Evolutionary conservation across 352 stramenopile genomes (phyloP).

Genomic region (Globisporangium megalacanthum): DNA sequence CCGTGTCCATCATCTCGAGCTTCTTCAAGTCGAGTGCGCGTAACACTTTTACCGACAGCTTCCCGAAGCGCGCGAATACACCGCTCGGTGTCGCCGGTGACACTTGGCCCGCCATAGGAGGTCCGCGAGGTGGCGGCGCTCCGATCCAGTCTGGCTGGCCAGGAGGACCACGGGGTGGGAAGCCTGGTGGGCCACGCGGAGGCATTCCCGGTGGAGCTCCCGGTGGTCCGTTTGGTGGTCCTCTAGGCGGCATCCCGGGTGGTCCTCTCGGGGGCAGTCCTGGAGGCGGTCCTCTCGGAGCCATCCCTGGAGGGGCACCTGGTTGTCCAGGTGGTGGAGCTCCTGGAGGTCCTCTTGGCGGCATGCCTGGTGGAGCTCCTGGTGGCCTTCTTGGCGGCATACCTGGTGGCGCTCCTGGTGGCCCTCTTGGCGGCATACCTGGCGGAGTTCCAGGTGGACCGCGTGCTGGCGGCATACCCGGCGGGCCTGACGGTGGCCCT

Average conservation of each 20-base stretch:
- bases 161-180: conserved; percentile 1
- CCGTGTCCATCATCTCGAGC: conserved; percentile 90
- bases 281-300: conserved; percentile 1
- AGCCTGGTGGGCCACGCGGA: conserved; percentile 8
- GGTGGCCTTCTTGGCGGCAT: conserved; percentile 10
- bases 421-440: conserved; percentile 6
- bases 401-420: conserved; percentile 7
- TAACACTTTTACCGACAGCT: conserved; percentile 88
- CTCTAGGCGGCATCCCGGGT: conserved; percentile 2
- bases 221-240: not conserved
- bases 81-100: conserved; percentile 26
- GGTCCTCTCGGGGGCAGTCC: not conserved
- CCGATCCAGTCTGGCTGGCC: too few relatives aligned
- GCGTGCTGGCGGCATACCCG: conserved; percentile 12
- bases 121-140: not conserved
- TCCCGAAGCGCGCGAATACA: conserved; percentile 86
- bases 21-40: conserved; percentile 91
- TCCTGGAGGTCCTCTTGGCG: conserved; percentile 2
- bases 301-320: conserved; percentile 10
- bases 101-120: conserved; percentile 13
- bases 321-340: not conserved
- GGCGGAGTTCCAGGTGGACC: conserved; percentile 20
- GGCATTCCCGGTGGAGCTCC: conserved; percentile 2
- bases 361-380: conserved; percentile 7
- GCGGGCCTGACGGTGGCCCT: conserved; percentile 3